Base-by-base conservation (phyloP, 306 rosid genomes). In the Boehmeria nivea region DNA sequence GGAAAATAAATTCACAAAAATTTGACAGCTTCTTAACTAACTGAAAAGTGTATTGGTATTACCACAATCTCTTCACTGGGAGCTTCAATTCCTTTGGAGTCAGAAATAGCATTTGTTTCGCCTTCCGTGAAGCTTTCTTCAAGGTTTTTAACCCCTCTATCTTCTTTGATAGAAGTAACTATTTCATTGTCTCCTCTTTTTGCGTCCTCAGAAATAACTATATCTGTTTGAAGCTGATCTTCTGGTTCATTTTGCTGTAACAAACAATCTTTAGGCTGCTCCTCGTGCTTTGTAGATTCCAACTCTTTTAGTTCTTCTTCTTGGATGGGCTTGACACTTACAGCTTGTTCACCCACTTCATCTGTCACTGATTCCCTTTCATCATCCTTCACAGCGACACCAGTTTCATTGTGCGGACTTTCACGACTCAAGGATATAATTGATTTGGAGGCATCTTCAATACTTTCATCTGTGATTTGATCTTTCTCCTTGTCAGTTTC, bases 181-280 rank as follows among this genome's bases (percentile, higher is more conserved):
- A 53, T 43, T 51, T 56, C 58, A n/a, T n/a, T n/a, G n/a, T n/a
- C n/a, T n/a, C n/a, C n/a, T n/a, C n/a, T n/a, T n/a, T n/a, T n/a
- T n/a, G n/a, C n/a, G n/a, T n/a, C n/a, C n/a, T n/a, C n/a, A n/a
- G n/a, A n/a, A n/a, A n/a, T n/a, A n/a, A n/a, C n/a, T n/a, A n/a
- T n/a, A n/a, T n/a, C n/a, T n/a, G n/a, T n/a, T n/a, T n/a, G n/a
- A n/a, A n/a, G n/a, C n/a, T n/a, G n/a, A n/a, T n/a, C n/a, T n/a
- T n/a, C n/a, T n/a, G n/a, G n/a, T 48, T 72, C 67, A 64, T 58
- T 65, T 65, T 51, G 22, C 54, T 43, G 57, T 55, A 45, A 56
- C 26, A 45, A 72, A 55, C 34, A 53, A 34, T 12, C 24, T 31
- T 51, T 56, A 3, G 34, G 16, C 52, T 56, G 61, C 11, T 13